Evolutionary conservation across 108 stramenopile genomes (phyloP), one percentile per base, ranked within the genome.

Genomic region (Pseudonitzschia delicatissima): DNA sequence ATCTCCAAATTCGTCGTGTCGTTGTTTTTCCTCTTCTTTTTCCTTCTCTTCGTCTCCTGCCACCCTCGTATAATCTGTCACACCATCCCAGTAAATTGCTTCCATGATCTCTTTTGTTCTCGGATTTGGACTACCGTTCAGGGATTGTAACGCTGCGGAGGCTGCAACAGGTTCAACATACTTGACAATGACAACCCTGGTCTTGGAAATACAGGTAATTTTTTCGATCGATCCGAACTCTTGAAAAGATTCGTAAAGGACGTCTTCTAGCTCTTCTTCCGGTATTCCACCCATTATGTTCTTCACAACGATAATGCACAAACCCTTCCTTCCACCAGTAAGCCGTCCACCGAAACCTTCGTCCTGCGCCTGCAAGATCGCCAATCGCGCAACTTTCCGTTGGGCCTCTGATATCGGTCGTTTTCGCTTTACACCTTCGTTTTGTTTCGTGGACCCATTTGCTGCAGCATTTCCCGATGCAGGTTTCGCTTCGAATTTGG

Each of bases 1-100:
- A 52, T 88, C 79, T 7, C 97, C 97, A 81, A 98, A 98, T 45
- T 94, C 93, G 35, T 97, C 95, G 28, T 94, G 81, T 49, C 97
- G 82, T 66, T 91, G 70, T 40, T 88, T 90, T 63, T 77, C 81
- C 62, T 86, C 88, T 23, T 42, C 53, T 36, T 53, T 40, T 45
- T 72, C 83, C 67, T 53, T 72, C 45, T 87, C 84, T 35, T 84
- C 74, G 31, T 85, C 85, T 12, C 66, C 74, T 57, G 81, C 76
- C 1, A 21, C 44, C 0, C 88, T 64, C 3, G 94, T 95, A 70
- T 91, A 98, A 63, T 98, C 96, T 2, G 96, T 97, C 42, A 92
- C 89, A 5, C 96, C 96, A 78, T 98, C 98, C 96, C 96, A 98
- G 73, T 88, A 98, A 6, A 70, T 67, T 11, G 85, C 88, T 57